A percentile compares a stretch with the other conserved stretches of the same genome.
Evolutionary conservation across 495 filamentous ascomycete genomes (phyloP).

Genomic region (Podospora appendiculata): DNA sequence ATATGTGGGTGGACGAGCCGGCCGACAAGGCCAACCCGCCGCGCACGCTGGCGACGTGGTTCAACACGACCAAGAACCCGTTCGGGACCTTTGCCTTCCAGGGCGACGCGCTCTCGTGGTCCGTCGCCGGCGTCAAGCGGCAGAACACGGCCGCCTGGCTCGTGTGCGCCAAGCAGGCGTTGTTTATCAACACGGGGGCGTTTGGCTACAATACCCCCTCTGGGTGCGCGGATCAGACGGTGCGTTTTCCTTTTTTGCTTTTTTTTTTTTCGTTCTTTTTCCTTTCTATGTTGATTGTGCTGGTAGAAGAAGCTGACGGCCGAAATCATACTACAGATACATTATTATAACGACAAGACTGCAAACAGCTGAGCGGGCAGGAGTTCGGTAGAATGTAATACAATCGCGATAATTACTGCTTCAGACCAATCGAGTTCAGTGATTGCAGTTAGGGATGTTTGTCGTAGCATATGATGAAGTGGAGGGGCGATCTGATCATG

Average conservation of each 20-base stretch:
- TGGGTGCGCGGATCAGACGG: constrained; percentile 54
- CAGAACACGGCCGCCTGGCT: constrained; percentile 53
- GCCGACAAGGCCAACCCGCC: constrained; percentile 36
- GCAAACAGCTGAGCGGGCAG: constrained; percentile 18
- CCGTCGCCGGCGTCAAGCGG: constrained; percentile 33
- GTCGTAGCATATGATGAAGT: no score
- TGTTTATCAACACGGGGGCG: constrained; percentile 55
- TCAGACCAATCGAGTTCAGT: no score
- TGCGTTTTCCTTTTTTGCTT: constrained; percentile 19
- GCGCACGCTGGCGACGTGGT: constrained; percentile 41
- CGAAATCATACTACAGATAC: constrained; percentile 10
- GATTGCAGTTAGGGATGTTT: no score
- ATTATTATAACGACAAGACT: constrained; percentile 29
- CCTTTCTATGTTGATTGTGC: no score
- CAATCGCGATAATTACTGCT: background rate
- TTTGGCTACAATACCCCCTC: constrained; percentile 49
- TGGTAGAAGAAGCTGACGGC: no score
- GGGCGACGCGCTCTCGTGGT: constrained; percentile 52
- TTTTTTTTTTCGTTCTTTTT: background rate
- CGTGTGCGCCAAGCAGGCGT: constrained; percentile 42
- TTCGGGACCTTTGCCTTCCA: constrained; percentile 52
- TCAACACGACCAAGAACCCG: constrained; percentile 42
- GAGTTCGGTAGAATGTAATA: background rate
- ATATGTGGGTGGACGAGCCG: constrained; percentile 41
- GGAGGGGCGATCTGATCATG: no score